Percentiles rank a stretch among this genome's conserved stretches.
Evolutionary conservation across 2,329 filamentous ascomycete species (phyloP).

Genomic region (Epichloe uncinata): DNA sequence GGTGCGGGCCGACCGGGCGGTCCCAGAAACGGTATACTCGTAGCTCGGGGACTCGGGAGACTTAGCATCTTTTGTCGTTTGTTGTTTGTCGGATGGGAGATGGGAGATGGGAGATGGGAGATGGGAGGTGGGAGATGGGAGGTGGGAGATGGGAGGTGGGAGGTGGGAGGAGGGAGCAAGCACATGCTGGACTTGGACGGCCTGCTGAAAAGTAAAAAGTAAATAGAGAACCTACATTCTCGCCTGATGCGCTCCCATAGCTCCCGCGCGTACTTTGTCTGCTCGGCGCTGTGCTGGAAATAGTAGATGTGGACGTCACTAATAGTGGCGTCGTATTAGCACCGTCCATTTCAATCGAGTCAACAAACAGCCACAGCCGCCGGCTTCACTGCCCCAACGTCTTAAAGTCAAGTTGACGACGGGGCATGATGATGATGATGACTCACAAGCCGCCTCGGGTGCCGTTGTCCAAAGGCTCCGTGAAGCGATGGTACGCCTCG

Average conservation of each 20-base stretch:
- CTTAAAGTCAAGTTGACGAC: no score
- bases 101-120: not conserved
- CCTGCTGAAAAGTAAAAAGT: not conserved
- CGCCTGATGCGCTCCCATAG: slow-evolving; percentile 67
- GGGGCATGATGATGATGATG: slow-evolving; percentile 14
- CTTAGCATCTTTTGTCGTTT: not conserved
- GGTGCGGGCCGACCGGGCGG: slow-evolving; percentile 66
- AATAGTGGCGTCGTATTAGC: not conserved
- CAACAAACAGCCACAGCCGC: not conserved
- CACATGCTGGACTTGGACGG: no score
- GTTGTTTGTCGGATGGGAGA: no score
- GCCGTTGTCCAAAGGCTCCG: slow-evolving; percentile 52
- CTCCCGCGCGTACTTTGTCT: slow-evolving; percentile 54
- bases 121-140: not conserved
- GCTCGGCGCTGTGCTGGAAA: slow-evolving; percentile 47
- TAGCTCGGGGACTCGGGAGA: slow-evolving; percentile 58
- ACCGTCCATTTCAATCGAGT: not conserved
- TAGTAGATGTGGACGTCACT: slow-evolving; percentile 81
- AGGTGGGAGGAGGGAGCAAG: no score
- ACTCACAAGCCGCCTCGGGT: slow-evolving; percentile 57
- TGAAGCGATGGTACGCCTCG: slow-evolving; percentile 56
- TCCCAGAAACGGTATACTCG: slow-evolving; percentile 72
- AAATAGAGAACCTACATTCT: slow-evolving; percentile 46
- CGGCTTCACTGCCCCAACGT: no score
- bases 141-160: no score